Evolutionary conservation across 2,329 filamentous ascomycete genomes (phyloP).

Genomic region (Nemania sp.): DNA sequence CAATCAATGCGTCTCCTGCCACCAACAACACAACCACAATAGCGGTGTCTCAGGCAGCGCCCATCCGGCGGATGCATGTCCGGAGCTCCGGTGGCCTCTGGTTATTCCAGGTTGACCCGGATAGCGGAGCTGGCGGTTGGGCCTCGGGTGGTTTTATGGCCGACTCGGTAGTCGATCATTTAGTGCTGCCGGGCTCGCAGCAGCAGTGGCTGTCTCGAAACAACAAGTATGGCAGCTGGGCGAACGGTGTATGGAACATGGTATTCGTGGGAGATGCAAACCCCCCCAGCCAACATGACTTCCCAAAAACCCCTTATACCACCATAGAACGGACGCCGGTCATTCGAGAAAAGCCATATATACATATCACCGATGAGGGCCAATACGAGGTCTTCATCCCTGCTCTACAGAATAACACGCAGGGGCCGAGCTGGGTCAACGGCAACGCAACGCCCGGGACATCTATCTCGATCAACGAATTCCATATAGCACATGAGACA

Average conservation of each 20-base stretch:
- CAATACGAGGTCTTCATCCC: slow-evolving; percentile 40
- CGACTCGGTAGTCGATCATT: slow-evolving; percentile 40
- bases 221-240: slow-evolving; percentile 41
- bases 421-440: slow-evolving; percentile 38
- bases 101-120: slow-evolving; percentile 42
- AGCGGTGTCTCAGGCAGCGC: slow-evolving; percentile 42
- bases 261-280: slow-evolving; percentile 41
- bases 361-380: slow-evolving; percentile 32
- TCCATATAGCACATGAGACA: slow-evolving; percentile 35
- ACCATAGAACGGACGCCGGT: slow-evolving; percentile 38
- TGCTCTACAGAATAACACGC: slow-evolving; percentile 35
- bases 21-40: slow-evolving; percentile 43
- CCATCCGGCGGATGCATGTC: slow-evolving; percentile 40
- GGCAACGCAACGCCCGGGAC: slow-evolving; percentile 34
- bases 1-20: slow-evolving; percentile 39
- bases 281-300: slow-evolving; percentile 38
- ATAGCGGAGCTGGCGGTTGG: slow-evolving; percentile 40
- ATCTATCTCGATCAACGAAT: slow-evolving; percentile 38
- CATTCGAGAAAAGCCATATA: slow-evolving; percentile 42
- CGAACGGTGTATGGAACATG: slow-evolving; percentile 44
- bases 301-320: slow-evolving; percentile 39
- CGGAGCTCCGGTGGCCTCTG: slow-evolving; percentile 40
- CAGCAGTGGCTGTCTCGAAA: slow-evolving; percentile 44
- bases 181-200: slow-evolving; percentile 42
- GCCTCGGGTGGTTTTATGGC: slow-evolving; percentile 43